Conservation (phyloP, 2,329 filamentous ascomycete genomes). For the Bimuria novae-zelandiae region DNA sequence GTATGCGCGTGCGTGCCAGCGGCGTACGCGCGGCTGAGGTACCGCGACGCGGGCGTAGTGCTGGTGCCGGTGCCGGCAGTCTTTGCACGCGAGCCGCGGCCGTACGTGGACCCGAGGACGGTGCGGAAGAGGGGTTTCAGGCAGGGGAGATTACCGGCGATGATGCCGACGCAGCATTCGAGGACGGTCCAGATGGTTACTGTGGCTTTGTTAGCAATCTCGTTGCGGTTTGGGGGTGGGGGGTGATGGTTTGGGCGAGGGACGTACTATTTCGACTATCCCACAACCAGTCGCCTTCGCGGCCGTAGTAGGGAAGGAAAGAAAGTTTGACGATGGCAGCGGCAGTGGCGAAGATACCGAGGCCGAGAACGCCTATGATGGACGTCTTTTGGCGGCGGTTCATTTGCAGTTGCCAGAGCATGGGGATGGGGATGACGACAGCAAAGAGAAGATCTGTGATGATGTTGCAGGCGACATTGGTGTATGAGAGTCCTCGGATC, state of each 20-base stretch:
- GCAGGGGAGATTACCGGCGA: slow-evolving; percentile 51
- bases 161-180: slow-evolving; percentile 52
- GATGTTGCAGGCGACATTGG: slow-evolving; percentile 51
- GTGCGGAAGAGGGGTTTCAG: slow-evolving; percentile 49
- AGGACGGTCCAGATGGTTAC: slow-evolving; percentile 54
- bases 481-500: slow-evolving; percentile 51
- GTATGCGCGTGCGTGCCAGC: slow-evolving; percentile 24
- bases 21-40: too few relatives aligned
- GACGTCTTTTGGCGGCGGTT: slow-evolving; percentile 49
- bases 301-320: slow-evolving; percentile 44
- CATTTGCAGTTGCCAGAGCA: slow-evolving; percentile 42
- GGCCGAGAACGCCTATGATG: slow-evolving; percentile 48
- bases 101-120: slow-evolving; percentile 41
- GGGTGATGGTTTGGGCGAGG: not conserved
- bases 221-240: slow-evolving; percentile 23
- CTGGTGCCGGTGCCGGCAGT: slow-evolving; percentile 20
- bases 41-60: too few relatives aligned
- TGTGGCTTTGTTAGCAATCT: too few relatives aligned
- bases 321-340: slow-evolving; percentile 49
- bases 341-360: slow-evolving; percentile 53
- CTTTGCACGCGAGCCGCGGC: slow-evolving; percentile 20
- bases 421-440: slow-evolving; percentile 44
- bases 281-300: slow-evolving; percentile 42
- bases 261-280: slow-evolving; percentile 25
- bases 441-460: slow-evolving; percentile 50